Base-by-base conservation (phyloP, 306 rosid genomes). In the Betula pendula region DNA sequence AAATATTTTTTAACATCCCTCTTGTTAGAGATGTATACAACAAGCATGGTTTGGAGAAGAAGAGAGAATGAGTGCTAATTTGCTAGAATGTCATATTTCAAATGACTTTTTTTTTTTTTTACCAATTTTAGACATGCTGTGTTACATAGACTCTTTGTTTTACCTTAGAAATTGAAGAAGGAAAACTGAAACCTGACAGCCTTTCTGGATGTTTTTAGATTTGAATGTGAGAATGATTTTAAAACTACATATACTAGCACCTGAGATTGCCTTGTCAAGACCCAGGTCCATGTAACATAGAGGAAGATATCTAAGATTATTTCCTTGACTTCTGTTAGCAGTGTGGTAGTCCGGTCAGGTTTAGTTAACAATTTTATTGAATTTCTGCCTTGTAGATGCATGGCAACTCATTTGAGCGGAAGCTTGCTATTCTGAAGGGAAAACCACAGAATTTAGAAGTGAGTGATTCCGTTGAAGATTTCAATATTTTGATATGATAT, bases 321-420 rank as follows among this genome's bases (percentile, higher is more conserved):
- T 10, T 40, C 40, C 45, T 71, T 62, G 56, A 79, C 4, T 60
- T 79, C 55, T 17, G 5, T 8, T 50, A 14, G 47, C n/a, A 4
- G 27, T n/a, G 42, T 79, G 29, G 59, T 44, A 62, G 56, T 47
- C 1, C 73, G 68, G 44, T 29, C 42, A 38, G 35, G 65, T 49
- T 69, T 71, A 20, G 19, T 48, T 8, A 65, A 74, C 69, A 56
- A 33, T 68, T 71, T 75, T 40, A 47, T 68, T 80, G 52, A 82
- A 53, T 80, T 76, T 22, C 59, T 70, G 63, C 47, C 75, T 60
- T 85, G 87, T 81, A 94, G 98, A 85, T 90, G 89, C 85, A 84
- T 59, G 98, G 98, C 27, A 94, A 94, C 77, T 94, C 98, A 35
- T 94, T 94, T 84, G 98, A 94, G 82, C 81, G 96, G 81, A 94